Evolutionary conservation across 768 basidiomycete genomes (phyloP).

Genomic region (Hortiboletus campestris): DNA sequence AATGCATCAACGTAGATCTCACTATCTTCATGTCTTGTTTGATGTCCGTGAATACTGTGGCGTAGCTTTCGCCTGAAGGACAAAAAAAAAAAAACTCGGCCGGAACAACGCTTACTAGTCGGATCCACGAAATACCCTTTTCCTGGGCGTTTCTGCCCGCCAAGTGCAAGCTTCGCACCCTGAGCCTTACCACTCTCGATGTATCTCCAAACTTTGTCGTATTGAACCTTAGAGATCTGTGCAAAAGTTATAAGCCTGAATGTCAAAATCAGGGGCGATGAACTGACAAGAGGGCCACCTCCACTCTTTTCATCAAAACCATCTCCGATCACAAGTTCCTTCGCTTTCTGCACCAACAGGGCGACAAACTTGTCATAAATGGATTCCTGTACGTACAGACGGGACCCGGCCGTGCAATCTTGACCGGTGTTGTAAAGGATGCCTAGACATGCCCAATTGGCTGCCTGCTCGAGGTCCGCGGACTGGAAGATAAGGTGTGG

Average conservation of each 20-base stretch:
- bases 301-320: constrained; percentile 72
- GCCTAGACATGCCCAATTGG: constrained; percentile 82
- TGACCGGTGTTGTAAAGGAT: constrained; percentile 90
- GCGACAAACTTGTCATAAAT: constrained; percentile 84
- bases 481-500: constrained; percentile 88
- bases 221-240: constrained; percentile 80
- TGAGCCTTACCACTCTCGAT: constrained; percentile 83
- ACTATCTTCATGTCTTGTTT: constrained; percentile 84
- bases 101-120: constrained; percentile 57
- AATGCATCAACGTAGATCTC: constrained; percentile 24
- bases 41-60: constrained; percentile 78
- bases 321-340: constrained; percentile 72
- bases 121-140: constrained; percentile 91
- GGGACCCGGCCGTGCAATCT: constrained; percentile 90
- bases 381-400: constrained; percentile 84
- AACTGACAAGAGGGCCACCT: constrained; percentile 80
- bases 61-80: constrained; percentile 4
- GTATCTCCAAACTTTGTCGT: constrained; percentile 83
- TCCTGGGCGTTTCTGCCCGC: constrained; percentile 72
- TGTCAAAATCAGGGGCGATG: constrained; percentile 1
- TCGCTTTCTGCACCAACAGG: constrained; percentile 62
- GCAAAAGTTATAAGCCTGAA: constrained; percentile 7
- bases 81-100: constrained; percentile 3
- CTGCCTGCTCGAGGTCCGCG: constrained; percentile 84
- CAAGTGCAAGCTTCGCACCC: constrained; percentile 75